These are phyloP conservation scores for Trypanosoma congolense DNA, from an alignment of 208 protist genomes.

Conservation along the genomic window DNA sequence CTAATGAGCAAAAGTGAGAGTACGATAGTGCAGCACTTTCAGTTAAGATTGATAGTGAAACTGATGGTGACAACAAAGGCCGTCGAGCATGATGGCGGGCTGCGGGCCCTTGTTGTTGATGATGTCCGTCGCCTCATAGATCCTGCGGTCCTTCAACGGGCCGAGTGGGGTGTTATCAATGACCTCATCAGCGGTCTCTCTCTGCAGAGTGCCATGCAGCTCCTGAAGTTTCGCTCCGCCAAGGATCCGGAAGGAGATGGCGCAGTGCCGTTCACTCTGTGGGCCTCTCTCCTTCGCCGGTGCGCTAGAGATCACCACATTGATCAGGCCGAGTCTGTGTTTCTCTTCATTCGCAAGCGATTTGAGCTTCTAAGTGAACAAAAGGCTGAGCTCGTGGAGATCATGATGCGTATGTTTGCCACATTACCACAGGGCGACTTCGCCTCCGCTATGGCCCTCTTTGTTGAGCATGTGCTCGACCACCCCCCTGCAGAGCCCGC, in stretches of 20 bases:
- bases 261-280: slow-evolving; percentile 67
- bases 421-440: slow-evolving; percentile 67
- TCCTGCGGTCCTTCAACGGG: slow-evolving; percentile 28
- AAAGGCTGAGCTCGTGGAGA: slow-evolving; percentile 79
- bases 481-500: slow-evolving; percentile 41
- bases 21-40: slow-evolving; percentile 34
- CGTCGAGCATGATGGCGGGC: slow-evolving; percentile 66
- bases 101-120: slow-evolving; percentile 55
- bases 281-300: slow-evolving; percentile 75
- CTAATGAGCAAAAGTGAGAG: slow-evolving; percentile 22
- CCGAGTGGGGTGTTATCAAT: slow-evolving; percentile 76
- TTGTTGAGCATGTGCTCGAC: slow-evolving; percentile 64
- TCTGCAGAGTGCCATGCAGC: slow-evolving; percentile 70
- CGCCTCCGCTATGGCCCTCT: slow-evolving; percentile 51
- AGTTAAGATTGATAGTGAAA: slow-evolving; percentile 71
- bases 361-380: slow-evolving; percentile 38
- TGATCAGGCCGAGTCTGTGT: slow-evolving; percentile 73
- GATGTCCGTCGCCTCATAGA: slow-evolving; percentile 65
- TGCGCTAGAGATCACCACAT: slow-evolving; percentile 67
- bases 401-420: slow-evolving; percentile 87
- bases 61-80: slow-evolving; percentile 67
- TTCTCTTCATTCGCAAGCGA: slow-evolving; percentile 63
- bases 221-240: slow-evolving; percentile 43
- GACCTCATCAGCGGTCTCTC: slow-evolving; percentile 74
- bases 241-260: slow-evolving; percentile 17